phyloP scores from a whole-genome alignment of 129 eudicot genomes.

The Centella asiatica region DNA sequence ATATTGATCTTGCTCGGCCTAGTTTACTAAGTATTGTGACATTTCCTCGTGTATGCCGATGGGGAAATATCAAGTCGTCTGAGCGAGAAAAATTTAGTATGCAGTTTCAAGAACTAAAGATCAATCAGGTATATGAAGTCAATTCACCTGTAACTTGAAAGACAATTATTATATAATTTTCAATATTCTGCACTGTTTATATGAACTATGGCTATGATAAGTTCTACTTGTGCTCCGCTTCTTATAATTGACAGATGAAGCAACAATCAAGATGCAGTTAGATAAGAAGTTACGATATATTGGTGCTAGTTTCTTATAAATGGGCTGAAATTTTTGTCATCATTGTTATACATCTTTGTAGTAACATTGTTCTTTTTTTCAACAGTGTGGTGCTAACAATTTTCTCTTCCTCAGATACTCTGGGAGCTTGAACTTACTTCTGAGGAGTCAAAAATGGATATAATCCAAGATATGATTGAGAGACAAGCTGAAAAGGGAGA shows the following conservation, averaged over 20 bases:
- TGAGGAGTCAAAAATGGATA: slow-evolving; percentile 33
- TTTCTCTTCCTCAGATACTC: slow-evolving; percentile 23
- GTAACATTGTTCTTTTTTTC: neutral
- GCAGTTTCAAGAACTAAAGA: slow-evolving; percentile 35
- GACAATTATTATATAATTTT: neutral
- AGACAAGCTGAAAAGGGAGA: neutral
- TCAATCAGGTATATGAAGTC: slow-evolving; percentile 34
- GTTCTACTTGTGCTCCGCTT: neutral
- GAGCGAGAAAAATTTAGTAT: slow-evolving; percentile 12
- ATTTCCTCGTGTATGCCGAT: slow-evolving; percentile 54
- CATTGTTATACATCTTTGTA: neutral
- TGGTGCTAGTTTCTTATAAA: neutral
- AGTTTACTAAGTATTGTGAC: slow-evolving; percentile 18
- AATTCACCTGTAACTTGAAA: too few species aligned
- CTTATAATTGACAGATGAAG: neutral
- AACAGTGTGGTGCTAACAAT: neutral
- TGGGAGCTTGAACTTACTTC: slow-evolving; percentile 46
- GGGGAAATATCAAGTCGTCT: slow-evolving; percentile 42
- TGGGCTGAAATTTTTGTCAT: neutral
- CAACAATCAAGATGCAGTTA: neutral
- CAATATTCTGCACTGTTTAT: neutral
- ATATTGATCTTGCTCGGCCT: slow-evolving; percentile 52
- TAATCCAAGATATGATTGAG: slow-evolving; percentile 33
- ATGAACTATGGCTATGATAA: neutral
- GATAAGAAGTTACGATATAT: neutral